Evolutionary conservation across 169 alveolate species (phyloP), one percentile per base, ranked within the genome.

Genomic region (Cardiosporidium cionae): DNA sequence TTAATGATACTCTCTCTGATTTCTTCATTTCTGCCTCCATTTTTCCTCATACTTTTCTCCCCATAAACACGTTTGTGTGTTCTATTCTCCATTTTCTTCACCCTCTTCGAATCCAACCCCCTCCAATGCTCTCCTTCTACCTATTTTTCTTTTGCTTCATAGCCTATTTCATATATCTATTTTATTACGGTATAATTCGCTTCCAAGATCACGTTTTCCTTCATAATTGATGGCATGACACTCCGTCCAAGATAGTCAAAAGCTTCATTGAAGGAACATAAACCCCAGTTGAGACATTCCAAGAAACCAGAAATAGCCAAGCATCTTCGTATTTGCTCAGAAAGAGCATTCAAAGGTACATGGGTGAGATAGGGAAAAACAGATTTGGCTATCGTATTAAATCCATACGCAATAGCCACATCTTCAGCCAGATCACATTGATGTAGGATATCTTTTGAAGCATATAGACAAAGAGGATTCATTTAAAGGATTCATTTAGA

Each of bases 381-480:
- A 44, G 58, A n/a, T n/a, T 76, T 70, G 35, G 74, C 84, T 52
- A 90, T 83, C 32, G 84, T 87, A 73, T 91, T 90, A 65, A 83
- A 93, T 32, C 95, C 95, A 79, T 78, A 89, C n/a, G 95, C 94
- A 66, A 93, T 93, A 9, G 94, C 95, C 70, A 91, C 87, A 79
- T 93, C 97, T 80, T 93, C 97, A n/a, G 92, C 94, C 23, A 93
- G 79, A 82, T 93, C 97, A 73, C 96, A 90, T 54, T 89, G 91
- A 72, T 93, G 93, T 16, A 93, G 81, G 58, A 93, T 80, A 83
- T 93, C 97, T 76, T 83, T 74, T 0, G 72, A 74, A 23, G 90
- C 16, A 44, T n/a, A 44, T 9, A 44, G 25, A 44, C 25, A n/a
- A 9, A 44, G 58, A 44, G 58, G 16, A 44, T 9, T 9, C 25